A percentile compares a stretch with the other conserved stretches of the same genome.
These are phyloP conservation scores for Posidonia australis DNA, from an alignment of 106 monocot species.

Conservation along the genomic window DNA sequence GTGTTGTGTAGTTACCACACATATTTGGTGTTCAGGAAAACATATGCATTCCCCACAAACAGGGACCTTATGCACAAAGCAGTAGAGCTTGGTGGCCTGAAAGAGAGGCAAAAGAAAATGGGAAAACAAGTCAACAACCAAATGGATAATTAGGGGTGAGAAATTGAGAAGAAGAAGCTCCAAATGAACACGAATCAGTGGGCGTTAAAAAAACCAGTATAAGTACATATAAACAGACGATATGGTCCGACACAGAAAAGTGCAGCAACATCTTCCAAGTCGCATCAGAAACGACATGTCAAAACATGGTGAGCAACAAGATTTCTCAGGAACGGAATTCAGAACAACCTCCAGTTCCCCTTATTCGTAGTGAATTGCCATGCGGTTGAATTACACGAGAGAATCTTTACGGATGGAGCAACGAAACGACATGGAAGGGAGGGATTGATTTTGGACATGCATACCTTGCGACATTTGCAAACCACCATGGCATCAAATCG, in stretches of 20 bases:
- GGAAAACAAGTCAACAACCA: neutral
- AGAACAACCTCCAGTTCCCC: no score
- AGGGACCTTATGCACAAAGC: constrained; percentile 93
- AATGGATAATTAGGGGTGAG: no score
- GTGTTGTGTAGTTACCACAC: constrained; percentile 47
- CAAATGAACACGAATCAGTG: neutral
- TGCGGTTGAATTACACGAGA: no score
- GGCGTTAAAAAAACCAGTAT: no score
- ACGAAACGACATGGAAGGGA: neutral
- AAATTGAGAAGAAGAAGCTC: neutral
- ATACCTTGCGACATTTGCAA: constrained; percentile 97
- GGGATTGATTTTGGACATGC: neutral
- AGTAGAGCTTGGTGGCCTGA: constrained; percentile 95
- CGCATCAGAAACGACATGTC: no score
- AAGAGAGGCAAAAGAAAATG: neutral
- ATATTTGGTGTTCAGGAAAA: constrained; percentile 76
- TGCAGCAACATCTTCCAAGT: neutral
- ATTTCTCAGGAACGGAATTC: no score
- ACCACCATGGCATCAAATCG: constrained; percentile 49
- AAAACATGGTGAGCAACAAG: no score
- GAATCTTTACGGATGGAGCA: neutral
- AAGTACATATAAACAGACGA: no score
- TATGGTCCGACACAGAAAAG: neutral
- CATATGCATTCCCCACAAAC: constrained; percentile 97
- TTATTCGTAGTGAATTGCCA: no score